These are phyloP conservation scores for Lasiosphaeria ovina DNA, from an alignment of 495 filamentous ascomycete genomes.

Conservation along the genomic window DNA sequence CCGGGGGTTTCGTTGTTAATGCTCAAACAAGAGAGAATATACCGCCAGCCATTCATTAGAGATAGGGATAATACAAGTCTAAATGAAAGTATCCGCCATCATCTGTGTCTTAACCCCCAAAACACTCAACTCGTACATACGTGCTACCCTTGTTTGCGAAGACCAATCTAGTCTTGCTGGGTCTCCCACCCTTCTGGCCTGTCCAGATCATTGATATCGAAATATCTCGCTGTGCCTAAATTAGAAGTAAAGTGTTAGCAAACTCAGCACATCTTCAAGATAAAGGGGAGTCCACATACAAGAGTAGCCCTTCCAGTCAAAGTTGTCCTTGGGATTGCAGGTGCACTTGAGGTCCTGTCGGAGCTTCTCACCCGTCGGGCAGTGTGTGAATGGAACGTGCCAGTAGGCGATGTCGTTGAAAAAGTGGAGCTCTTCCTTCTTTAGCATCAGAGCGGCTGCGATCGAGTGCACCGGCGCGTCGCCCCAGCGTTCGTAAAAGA, in stretches of 20 bases:
- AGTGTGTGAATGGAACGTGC: slow-evolving; percentile 98
- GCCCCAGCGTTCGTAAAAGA: slow-evolving; percentile 93
- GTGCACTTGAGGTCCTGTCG: slow-evolving; percentile 81
- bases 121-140: neutral
- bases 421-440: slow-evolving; percentile 94
- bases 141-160: neutral
- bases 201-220: slow-evolving; percentile 71
- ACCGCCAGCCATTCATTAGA: neutral
- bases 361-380: slow-evolving; percentile 80
- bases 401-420: slow-evolving; percentile 99
- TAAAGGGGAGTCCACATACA: slow-evolving; percentile 56
- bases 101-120: too few relatives aligned
- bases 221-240: slow-evolving; percentile 75
- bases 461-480: slow-evolving; percentile 95
- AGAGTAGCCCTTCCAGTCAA: slow-evolving; percentile 97
- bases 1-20: neutral
- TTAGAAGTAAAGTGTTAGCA: slow-evolving; percentile 13
- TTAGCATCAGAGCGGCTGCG: slow-evolving; percentile 77
- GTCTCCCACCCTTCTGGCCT: slow-evolving; percentile 82
- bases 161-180: slow-evolving; percentile 52
- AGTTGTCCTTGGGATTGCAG: slow-evolving; percentile 94
- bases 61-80: neutral
- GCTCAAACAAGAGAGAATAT: neutral
- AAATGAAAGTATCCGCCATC: neutral
- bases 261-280: neutral